phyloP scores from a whole-genome alignment of 257 asterid genomes.

The Solanum ahanhuiri region DNA sequence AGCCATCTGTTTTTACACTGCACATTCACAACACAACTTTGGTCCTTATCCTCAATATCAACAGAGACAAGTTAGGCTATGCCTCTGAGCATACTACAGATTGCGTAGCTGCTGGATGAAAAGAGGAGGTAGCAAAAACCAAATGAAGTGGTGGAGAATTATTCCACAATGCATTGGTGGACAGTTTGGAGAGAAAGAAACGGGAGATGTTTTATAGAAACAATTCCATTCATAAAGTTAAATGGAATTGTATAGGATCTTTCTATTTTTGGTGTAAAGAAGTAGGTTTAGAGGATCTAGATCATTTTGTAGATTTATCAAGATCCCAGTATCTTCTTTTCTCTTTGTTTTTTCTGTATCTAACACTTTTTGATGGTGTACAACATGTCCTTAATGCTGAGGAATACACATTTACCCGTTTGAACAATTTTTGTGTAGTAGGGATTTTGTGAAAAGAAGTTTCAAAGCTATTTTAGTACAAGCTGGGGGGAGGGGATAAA shows the following conservation, averaged over 20 bases:
- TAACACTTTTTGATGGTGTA: not conserved
- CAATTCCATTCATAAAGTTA: not conserved
- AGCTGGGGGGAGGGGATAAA: not conserved
- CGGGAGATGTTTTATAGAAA: not conserved
- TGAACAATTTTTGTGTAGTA: not conserved
- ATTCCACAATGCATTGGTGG: not conserved
- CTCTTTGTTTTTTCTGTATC: not conserved
- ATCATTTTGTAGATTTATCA: not conserved
- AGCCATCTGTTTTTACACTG: too few relatives aligned
- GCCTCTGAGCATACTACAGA: not conserved
- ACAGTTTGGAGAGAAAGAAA: not conserved
- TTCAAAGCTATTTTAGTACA: not conserved
- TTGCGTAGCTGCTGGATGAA: not conserved
- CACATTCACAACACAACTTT: not conserved
- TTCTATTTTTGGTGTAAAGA: not conserved
- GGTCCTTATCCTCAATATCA: not conserved
- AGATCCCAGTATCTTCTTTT: not conserved
- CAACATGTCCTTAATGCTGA: not conserved
- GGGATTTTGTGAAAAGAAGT: not conserved
- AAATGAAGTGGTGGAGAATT: not conserved
- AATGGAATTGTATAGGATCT: not conserved
- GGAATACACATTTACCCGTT: not conserved
- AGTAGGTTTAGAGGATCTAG: not conserved
- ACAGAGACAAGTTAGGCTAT: not conserved
- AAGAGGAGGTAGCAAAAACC: not conserved